Base-by-base conservation (phyloP, 2,329 filamentous ascomycete genomes). In the Aspergillus carbonarius region DNA sequence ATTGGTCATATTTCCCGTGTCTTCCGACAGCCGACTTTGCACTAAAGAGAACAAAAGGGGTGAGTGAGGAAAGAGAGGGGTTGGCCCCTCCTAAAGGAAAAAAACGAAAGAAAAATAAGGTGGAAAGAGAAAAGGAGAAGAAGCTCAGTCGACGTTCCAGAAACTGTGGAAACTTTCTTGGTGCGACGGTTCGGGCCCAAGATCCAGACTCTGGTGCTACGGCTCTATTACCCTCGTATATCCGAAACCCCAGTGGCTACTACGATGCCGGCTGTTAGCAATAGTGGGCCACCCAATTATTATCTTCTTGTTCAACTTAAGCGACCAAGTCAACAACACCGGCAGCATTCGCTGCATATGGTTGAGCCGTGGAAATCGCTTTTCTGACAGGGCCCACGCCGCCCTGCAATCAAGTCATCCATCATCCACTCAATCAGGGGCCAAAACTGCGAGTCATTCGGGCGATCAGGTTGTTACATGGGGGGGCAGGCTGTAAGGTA, bases 171-270 rank as follows among this genome's bases (percentile, higher is more conserved):
- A 58, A 61, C 56, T 57, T 60, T 55, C 44, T 53, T 61, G 55
- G 52, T 61, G 59, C 42, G 57, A 63, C 63, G 55, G 55, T 60
- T 60, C 55, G 58, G 57, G 55, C 59, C 61, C 61, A 62, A 65
- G 63, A 65, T 65, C 63, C 58, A 63, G 61, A 60, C 51, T 50
- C 47, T 55, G 55, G 46, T 57, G 60, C 56, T 47, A 58, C 60
- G 48, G 57, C 56, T 55, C 54, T 58, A 46, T 55, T 53, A 50
- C 57, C 58, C 51, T 58, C 60, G 61, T 65, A 51, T 61, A 65
- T 60, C 37, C 60, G 63, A 65, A 65, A 65, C 63, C 44, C 34
- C 59, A 54, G 48, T 39, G 55, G 44, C 59, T 55, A 48, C 58
- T 39, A 49, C 23, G 56, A 59, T 32, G 54, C 55, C 50, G 48